Conservation (phyloP, 1,284 basidiomycete species). For the Austroboletus novae-zelandiae region DNA sequence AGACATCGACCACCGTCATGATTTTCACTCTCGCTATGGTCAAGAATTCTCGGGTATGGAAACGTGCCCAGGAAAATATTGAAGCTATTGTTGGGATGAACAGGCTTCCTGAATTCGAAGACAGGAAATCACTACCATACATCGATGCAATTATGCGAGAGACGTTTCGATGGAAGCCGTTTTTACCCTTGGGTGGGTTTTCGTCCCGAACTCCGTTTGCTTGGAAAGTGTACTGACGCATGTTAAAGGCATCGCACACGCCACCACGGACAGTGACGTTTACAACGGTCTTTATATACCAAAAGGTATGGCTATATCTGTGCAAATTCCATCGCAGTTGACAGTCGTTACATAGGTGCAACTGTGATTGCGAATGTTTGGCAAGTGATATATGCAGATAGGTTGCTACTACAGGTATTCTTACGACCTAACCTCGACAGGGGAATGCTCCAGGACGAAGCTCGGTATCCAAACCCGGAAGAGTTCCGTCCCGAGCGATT, state of each 20-base stretch:
- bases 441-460: constrained; percentile 19
- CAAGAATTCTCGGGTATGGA: constrained; percentile 30
- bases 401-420: no score
- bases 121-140: constrained; percentile 37
- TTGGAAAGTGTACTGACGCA: neutral
- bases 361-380: constrained; percentile 17
- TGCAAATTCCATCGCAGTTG: neutral
- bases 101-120: constrained; percentile 39
- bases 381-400: constrained; percentile 3
- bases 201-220: no score
- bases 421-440: neutral
- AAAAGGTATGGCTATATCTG: constrained; percentile 10
- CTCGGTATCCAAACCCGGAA: constrained; percentile 12
- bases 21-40: constrained; percentile 35
- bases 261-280: constrained; percentile 7
- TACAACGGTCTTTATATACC: constrained; percentile 22
- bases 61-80: constrained; percentile 36
- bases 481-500: constrained; percentile 24
- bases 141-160: constrained; percentile 39
- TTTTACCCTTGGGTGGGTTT: constrained; percentile 17
- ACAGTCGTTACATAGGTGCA: constrained; percentile 1
- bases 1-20: constrained; percentile 2
- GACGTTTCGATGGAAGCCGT: constrained; percentile 22
- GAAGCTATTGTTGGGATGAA: constrained; percentile 36
- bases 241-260: constrained; percentile 11